Conservation (phyloP, 2,329 filamentous ascomycete species). For the Claviceps citrina region DNA sequence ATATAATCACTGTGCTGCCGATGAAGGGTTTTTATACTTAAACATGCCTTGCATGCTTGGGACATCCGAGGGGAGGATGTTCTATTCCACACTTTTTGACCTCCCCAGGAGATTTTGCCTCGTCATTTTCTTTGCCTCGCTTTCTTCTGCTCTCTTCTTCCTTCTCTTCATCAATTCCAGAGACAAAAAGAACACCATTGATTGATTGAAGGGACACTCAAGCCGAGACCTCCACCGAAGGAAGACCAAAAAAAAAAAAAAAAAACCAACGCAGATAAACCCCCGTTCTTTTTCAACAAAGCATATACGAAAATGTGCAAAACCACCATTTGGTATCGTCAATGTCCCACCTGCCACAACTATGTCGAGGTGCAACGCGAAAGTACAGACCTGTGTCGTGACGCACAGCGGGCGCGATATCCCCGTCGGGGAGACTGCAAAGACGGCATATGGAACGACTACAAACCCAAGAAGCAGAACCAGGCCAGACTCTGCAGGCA, state of each 20-base stretch:
- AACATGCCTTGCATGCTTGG: neutral
- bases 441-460: constrained; percentile 3
- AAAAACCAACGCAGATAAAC: neutral
- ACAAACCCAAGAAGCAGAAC: neutral
- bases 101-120: too few species aligned
- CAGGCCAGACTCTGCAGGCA: neutral
- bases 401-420: constrained; percentile 2
- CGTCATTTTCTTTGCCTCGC: too few species aligned
- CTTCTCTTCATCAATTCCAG: too few species aligned
- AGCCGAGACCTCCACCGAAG: too few species aligned
- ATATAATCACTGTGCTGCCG: neutral
- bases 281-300: too few species aligned
- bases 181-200: too few species aligned
- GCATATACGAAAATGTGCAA: constrained; percentile 2
- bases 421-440: constrained; percentile 3
- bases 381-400: neutral
- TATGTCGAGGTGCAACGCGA: neutral
- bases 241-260: neutral
- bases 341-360: constrained; percentile 1
- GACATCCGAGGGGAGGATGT: too few species aligned
- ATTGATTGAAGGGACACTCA: too few species aligned
- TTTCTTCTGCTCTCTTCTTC: too few species aligned
- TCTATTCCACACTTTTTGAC: too few species aligned
- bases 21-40: neutral
- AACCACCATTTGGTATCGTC: neutral